A percentile compares a stretch with the other conserved stretches of the same genome.
phyloP scores from a whole-genome alignment of 2,329 filamentous ascomycete species.

The Colletotrichum sp. region DNA sequence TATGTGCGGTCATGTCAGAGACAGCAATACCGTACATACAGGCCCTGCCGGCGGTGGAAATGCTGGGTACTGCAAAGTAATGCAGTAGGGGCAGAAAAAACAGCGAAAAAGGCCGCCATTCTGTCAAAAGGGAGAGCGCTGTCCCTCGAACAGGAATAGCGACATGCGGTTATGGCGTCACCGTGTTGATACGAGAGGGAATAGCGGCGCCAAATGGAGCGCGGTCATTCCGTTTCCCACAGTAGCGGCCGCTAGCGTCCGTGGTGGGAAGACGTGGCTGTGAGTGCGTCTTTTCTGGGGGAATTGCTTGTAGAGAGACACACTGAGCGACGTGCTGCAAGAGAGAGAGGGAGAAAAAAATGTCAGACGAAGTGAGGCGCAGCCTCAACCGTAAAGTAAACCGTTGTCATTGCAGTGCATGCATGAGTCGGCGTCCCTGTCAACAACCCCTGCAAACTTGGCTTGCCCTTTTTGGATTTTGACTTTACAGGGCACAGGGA shows the following conservation, averaged over 20 bases:
- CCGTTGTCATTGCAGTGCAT: constrained; percentile 17
- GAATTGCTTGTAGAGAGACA: constrained; percentile 9
- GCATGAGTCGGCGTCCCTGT: constrained; percentile 21
- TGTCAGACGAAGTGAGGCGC: constrained; percentile 20
- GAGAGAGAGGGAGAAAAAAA: background rate
- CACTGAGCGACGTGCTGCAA: background rate
- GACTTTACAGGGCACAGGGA: constrained; percentile 7
- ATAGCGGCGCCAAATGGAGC: constrained; percentile 19
- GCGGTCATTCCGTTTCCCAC: constrained; percentile 22
- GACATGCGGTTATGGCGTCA: constrained; percentile 22
- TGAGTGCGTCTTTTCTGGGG: constrained; percentile 13
- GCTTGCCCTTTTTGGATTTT: constrained; percentile 21
- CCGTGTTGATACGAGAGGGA: constrained; percentile 19
- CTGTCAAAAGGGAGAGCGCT: background rate
- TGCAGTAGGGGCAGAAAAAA: background rate
- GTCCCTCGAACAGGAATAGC: constrained; percentile 13
- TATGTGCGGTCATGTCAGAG: background rate
- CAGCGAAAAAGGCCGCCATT: background rate
- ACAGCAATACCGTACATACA: background rate
- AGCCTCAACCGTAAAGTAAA: constrained; percentile 11
- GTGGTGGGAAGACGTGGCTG: constrained; percentile 15
- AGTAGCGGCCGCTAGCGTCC: constrained; percentile 19
- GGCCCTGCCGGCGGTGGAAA: background rate
- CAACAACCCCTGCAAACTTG: constrained; percentile 4
- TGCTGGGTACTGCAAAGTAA: background rate